A percentile compares a stretch with the other conserved stretches of the same genome.
Conservation (phyloP, 129 eudicot species). For the Calendula officinalis region DNA sequence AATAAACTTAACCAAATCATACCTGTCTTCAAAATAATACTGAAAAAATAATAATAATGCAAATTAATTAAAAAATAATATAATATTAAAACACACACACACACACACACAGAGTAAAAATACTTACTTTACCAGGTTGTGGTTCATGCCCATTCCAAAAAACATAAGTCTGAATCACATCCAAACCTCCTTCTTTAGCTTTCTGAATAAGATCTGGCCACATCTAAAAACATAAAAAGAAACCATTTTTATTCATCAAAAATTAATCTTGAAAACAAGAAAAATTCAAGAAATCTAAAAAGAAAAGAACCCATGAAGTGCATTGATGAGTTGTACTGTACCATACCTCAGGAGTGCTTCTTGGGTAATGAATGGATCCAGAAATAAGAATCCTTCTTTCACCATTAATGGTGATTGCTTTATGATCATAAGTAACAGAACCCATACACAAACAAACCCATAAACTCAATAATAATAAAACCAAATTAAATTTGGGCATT, state of each 20-base stretch:
- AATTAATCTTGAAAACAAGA: neutral
- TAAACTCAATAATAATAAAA: constrained; percentile 38
- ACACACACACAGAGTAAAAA: neutral
- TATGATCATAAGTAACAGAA: constrained; percentile 76
- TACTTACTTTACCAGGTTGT: constrained; percentile 80
- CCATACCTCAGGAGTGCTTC: constrained; percentile 97
- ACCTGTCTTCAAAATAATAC: constrained; percentile 93
- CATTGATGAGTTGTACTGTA: constrained; percentile 25
- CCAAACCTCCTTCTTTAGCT: constrained; percentile 98
- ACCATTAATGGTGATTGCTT: constrained; percentile 79
- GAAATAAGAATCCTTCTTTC: constrained; percentile 85
- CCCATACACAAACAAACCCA: constrained; percentile 45
- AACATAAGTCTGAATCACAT: constrained; percentile 98
- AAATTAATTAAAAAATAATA: constrained; percentile 1
- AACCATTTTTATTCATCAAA: neutral
- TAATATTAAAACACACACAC: neutral
- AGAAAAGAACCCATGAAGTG: constrained; percentile 20
- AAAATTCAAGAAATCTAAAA: constrained; percentile 17
- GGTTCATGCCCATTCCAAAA: constrained; percentile 99
- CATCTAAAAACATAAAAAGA: constrained; percentile 56
- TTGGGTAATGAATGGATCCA: constrained; percentile 99
- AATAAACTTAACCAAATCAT: constrained; percentile 89
- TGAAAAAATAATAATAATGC: constrained; percentile 30
- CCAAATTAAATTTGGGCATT: constrained; percentile 15
- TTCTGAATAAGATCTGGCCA: constrained; percentile 99